phyloP scores from a whole-genome alignment of 768 basidiomycete genomes.

The Lactifluus subvellereus region DNA sequence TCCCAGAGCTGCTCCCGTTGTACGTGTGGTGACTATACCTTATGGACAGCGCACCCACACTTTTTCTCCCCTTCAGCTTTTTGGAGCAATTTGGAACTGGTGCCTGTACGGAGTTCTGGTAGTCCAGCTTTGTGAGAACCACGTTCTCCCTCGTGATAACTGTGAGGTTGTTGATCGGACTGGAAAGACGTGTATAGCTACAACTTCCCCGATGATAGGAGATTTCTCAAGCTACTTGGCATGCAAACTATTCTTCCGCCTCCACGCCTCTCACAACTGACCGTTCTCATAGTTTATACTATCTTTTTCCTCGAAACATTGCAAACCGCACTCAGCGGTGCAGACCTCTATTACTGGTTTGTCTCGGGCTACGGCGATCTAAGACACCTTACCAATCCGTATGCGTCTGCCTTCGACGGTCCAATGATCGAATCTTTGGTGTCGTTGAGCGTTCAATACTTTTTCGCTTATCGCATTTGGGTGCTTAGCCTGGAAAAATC shows the following conservation, averaged over 20 bases:
- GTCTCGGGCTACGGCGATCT: constrained; percentile 30
- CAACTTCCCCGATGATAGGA: constrained; percentile 4
- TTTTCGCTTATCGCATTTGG: constrained; percentile 9
- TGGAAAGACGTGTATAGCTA: constrained; percentile 13
- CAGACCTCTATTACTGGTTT: constrained; percentile 30
- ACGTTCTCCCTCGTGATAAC: not conserved
- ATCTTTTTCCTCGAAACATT: constrained; percentile 27
- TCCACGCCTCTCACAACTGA: not conserved
- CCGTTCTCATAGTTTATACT: constrained; percentile 23
- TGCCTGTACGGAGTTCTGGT: constrained; percentile 3
- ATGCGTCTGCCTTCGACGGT: constrained; percentile 23
- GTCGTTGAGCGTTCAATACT: constrained; percentile 3
- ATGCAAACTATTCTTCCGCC: not conserved
- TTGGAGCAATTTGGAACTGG: constrained; percentile 16
- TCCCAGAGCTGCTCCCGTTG: constrained; percentile 9
- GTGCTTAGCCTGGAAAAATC: not conserved
- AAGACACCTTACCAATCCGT: constrained; percentile 19
- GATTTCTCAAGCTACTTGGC: constrained; percentile 1
- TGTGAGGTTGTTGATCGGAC: not conserved
- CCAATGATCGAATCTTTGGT: constrained; percentile 10
- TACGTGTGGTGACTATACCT: not conserved
- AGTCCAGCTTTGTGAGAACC: constrained; percentile 7
- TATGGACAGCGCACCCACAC: not conserved
- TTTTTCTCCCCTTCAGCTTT: not conserved
- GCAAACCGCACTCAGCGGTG: constrained; percentile 27